Conservation (phyloP, 2,329 filamentous ascomycete genomes). For the Shiraia sp. region DNA sequence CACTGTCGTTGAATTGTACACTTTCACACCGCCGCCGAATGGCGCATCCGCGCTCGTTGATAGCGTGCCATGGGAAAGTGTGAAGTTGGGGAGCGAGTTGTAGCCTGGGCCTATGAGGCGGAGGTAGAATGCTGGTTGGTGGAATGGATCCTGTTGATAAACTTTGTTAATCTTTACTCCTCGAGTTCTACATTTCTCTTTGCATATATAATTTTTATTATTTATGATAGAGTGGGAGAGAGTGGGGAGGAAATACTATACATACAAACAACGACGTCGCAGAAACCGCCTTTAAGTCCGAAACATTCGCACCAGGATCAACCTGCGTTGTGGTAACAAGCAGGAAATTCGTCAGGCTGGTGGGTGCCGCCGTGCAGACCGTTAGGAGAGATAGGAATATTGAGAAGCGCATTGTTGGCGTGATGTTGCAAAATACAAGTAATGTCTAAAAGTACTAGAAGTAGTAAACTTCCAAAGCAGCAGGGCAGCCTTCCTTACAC, state of each 20-base stretch:
- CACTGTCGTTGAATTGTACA: constrained; percentile 40
- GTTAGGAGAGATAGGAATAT: constrained; percentile 9
- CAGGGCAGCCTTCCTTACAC: no score
- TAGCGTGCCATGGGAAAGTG: constrained; percentile 38
- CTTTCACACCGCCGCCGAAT: constrained; percentile 28
- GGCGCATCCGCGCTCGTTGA: constrained; percentile 34
- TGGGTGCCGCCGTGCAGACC: constrained; percentile 12
- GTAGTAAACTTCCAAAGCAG: no score
- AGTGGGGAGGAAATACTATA: no score
- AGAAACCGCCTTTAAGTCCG: constrained; percentile 39
- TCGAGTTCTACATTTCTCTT: no score
- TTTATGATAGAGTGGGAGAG: no score
- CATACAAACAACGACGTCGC: constrained; percentile 45
- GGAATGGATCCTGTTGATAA: constrained; percentile 34
- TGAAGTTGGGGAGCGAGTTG: constrained; percentile 45
- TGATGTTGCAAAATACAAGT: background rate
- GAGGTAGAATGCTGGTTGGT: constrained; percentile 40
- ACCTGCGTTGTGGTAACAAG: constrained; percentile 46
- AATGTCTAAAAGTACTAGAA: background rate
- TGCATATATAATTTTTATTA: no score
- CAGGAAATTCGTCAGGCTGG: constrained; percentile 36
- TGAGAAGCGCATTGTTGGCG: constrained; percentile 16
- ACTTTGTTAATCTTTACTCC: background rate
- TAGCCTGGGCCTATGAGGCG: constrained; percentile 46
- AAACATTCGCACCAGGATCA: constrained; percentile 27